Base-by-base conservation (phyloP, 176 grass and related monocot species). In the Aechmea fasciata region DNA sequence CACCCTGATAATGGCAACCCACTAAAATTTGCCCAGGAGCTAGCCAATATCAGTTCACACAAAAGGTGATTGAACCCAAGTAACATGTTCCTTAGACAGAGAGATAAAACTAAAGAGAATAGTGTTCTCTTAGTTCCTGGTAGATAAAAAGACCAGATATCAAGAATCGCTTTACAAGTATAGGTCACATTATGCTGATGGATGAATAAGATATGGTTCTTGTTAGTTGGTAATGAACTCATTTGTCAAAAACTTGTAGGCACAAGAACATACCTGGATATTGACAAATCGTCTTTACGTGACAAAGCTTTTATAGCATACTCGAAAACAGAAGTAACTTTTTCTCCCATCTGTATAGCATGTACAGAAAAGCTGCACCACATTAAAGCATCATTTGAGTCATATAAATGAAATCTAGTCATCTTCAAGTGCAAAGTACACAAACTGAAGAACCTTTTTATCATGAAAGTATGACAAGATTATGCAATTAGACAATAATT, bases 291-390 rank as follows among this genome's bases (percentile, higher is more conserved):
- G 73, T 97, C 93, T 64, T 72, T 80, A 77, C 80, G 77, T 54
- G 89, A 97, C 52, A 97, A 83, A 87, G 77, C 80, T 85, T 86
- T 90, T 72, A 90, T 72, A 81, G 89, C 93, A 68, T 90, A 79
- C 69, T 92, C 79, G 83, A 97, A 92, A 82, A 97, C 84, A 73
- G 89, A 90, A 59, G 85, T 83, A 50, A 80, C 79, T 65, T 92
- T 83, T 87, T 97, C 86, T 80, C 89, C 86, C 88, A 92, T 85
- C 69, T 85, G 83, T 79, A 97, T 82, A 11, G 77, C 93, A 77
- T 97, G 93, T 15, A 92, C 86, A 0, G 93, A 92, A 64, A 97
- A 92, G 76, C 92, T 96, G 80, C 75, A 82, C 66, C 70, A 76
- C 13, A 77, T 28, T 75, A 24, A 77, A 77, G 68, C 2, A 55